Base-by-base conservation (phyloP, 2,329 filamentous ascomycete genomes). In the Arthrobotrys conoides region DNA sequence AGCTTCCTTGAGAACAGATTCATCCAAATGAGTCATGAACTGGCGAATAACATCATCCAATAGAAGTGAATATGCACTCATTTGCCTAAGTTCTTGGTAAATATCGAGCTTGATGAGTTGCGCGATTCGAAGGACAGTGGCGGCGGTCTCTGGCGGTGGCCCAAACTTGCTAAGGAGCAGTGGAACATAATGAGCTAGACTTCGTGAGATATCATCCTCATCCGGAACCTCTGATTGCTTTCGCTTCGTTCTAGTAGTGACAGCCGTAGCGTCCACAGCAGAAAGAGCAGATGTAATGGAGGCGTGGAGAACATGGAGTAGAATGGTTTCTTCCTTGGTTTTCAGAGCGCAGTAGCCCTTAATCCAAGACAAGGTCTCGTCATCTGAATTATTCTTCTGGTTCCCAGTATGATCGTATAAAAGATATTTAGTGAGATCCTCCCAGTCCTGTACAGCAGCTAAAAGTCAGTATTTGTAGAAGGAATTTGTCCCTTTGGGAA, bases 21-120 rank as follows among this genome's bases (percentile, higher is more conserved):
- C 92, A 82, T 97, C 93, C 51, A 93, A 92, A 83, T 99, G 96
- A n/a, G 93, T 90, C 82, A 92, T 90, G 85, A 99, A 98, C 82
- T 99, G 96, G 73, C 93, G 93, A 84, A 93, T 94, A 81, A 98
- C 93, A 82, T 97, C 94, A 81, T 97, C 94, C 0, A 99, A 87
- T 33, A 98, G 86, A 22, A 91, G 90, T 5, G 91, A 89, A 83
- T 96, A 97, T 1, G 90, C 91, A 0, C 91, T 91, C 0, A 93
- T 90, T 83, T 97, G 94, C 65, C 94, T 91, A 44, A 98, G 87
- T 82, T 97, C 93, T 83, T 94, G 91, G 83, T 98, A 96, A 22
- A 94, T 89, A 48, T 95, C 92, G 0, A 97, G 88, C 81, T 97
- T 93, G 22, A 99, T 89, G 46, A 93, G 90, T 83, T 95, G 93